Conservation (phyloP, 305 asterid genomes). For the Fraxinus latifolia region DNA sequence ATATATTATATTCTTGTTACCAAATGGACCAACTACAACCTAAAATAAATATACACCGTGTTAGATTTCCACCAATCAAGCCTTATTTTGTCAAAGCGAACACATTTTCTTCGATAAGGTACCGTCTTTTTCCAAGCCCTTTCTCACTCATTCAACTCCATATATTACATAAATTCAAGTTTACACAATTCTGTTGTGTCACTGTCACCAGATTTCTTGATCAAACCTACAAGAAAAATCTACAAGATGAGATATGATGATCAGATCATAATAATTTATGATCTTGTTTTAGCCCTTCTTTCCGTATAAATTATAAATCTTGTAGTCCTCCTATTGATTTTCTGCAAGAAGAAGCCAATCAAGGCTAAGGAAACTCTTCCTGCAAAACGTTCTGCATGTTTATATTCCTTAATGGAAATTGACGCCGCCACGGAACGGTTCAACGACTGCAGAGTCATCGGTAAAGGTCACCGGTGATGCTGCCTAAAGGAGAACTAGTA, state of each 20-base stretch:
- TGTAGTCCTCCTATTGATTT: constrained; percentile 31
- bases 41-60: constrained; percentile 23
- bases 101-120: constrained; percentile 26
- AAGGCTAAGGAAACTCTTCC: constrained; percentile 30
- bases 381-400: constrained; percentile 38
- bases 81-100: constrained; percentile 30
- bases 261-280: constrained; percentile 30
- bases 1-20: neutral
- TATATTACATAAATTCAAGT: neutral
- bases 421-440: constrained; percentile 80
- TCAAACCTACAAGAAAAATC: neutral
- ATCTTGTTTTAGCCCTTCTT: constrained; percentile 33
- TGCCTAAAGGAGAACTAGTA: constrained; percentile 44
- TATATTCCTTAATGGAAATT: constrained; percentile 58
- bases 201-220: neutral
- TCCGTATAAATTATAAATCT: constrained; percentile 33
- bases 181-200: neutral
- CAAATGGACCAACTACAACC: constrained; percentile 44
- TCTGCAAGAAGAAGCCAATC: constrained; percentile 43
- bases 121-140: constrained; percentile 12
- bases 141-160: constrained; percentile 2
- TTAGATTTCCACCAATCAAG: constrained; percentile 28
- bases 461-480: constrained; percentile 64
- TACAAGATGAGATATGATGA: constrained; percentile 36
- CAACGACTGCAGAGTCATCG: constrained; percentile 62